A percentile compares a stretch with the other conserved stretches of the same genome.
phyloP scores from a whole-genome alignment of 768 basidiomycete species.

The Leccinum fibrillosum region DNA sequence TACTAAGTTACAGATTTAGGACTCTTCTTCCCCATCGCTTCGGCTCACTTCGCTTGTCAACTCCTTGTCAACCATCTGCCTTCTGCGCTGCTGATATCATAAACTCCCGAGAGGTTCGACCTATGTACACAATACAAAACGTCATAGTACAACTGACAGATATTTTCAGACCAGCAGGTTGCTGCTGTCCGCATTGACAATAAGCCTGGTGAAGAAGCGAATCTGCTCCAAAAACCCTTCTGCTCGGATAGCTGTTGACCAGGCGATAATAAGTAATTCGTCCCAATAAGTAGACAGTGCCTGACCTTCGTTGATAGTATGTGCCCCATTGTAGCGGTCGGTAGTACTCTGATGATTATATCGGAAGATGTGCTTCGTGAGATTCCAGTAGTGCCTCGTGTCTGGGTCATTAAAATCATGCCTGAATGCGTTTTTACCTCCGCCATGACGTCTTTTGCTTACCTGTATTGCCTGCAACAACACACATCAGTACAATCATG shows the following conservation, averaged over 20 bases:
- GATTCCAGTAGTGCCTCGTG: constrained; percentile 43
- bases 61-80: too few relatives aligned
- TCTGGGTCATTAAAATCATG: constrained; percentile 27
- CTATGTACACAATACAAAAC: background rate
- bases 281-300: background rate
- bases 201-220: constrained; percentile 30
- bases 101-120: background rate
- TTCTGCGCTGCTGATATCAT: background rate
- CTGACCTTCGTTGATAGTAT: constrained; percentile 31
- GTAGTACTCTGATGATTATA: constrained; percentile 33
- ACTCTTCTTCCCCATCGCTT: too few relatives aligned
- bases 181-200: constrained; percentile 33
- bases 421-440: constrained; percentile 18
- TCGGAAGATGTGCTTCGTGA: constrained; percentile 46
- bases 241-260: constrained; percentile 24
- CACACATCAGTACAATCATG: constrained; percentile 1
- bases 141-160: background rate
- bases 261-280: constrained; percentile 6
- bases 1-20: too few relatives aligned
- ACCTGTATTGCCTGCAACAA: constrained; percentile 21
- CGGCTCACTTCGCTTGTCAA: too few relatives aligned
- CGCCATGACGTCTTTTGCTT: constrained; percentile 10
- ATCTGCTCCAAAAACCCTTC: constrained; percentile 31
- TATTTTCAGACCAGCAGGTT: constrained; percentile 10
- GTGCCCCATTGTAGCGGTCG: constrained; percentile 36